Conservation (phyloP, 495 filamentous ascomycete genomes). For the Xylaria acuta region DNA sequence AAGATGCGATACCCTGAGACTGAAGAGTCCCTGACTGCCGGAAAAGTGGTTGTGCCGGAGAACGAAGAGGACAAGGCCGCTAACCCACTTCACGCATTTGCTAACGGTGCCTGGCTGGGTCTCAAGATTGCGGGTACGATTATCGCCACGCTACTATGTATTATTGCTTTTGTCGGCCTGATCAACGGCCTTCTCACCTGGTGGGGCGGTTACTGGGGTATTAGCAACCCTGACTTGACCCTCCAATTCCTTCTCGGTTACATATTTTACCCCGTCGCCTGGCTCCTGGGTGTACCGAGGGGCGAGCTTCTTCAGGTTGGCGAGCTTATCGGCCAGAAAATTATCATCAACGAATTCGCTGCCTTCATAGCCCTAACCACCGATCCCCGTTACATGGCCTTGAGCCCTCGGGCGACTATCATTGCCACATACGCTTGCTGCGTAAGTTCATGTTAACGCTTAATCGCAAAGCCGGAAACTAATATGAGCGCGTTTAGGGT, state of each 20-base stretch:
- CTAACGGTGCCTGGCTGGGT: constrained; percentile 86
- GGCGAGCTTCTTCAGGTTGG: constrained; percentile 75
- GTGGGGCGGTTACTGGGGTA: constrained; percentile 87
- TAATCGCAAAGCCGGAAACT: constrained; percentile 32
- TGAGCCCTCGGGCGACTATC: constrained; percentile 72
- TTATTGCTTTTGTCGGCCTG: constrained; percentile 80
- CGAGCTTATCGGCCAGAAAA: constrained; percentile 80
- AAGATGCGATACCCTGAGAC: constrained; percentile 90
- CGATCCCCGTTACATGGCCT: constrained; percentile 51
- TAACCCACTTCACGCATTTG: constrained; percentile 85
- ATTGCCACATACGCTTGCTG: constrained; percentile 77
- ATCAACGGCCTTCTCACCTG: constrained; percentile 81
- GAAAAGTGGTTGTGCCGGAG: constrained; percentile 77
- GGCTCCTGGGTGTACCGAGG: constrained; percentile 83
- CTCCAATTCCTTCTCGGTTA: constrained; percentile 82
- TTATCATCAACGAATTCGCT: constrained; percentile 77
- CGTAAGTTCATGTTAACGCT: constrained; percentile 34
- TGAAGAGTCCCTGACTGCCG: constrained; percentile 82
- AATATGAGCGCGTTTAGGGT: constrained; percentile 48
- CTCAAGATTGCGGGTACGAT: constrained; percentile 91
- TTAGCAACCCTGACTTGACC: constrained; percentile 70
- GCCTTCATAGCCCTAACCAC: constrained; percentile 64
- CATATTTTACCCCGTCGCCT: constrained; percentile 82
- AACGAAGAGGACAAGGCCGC: constrained; percentile 71
- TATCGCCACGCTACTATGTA: constrained; percentile 76